A percentile compares a stretch with the other conserved stretches of the same genome.
Evolutionary conservation across 345 rosid species (phyloP).

Genomic region (Sisymbrium altissimum): DNA sequence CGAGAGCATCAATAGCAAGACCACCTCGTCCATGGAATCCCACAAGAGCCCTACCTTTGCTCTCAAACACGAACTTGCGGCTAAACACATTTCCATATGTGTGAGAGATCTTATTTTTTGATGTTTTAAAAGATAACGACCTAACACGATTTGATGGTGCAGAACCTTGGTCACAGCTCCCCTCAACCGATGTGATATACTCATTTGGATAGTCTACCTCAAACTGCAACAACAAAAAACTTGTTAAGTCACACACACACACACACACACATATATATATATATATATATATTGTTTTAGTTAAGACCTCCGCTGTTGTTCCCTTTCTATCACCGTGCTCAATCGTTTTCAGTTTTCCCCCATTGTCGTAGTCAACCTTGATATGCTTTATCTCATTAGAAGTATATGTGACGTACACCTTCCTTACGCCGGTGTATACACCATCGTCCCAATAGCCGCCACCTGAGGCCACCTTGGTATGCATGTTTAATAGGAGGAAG

Average conservation of each 20-base stretch:
- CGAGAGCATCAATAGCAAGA: not conserved
- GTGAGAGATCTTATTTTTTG: not conserved
- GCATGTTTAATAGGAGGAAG: not conserved
- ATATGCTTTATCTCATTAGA: not conserved
- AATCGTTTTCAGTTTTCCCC: not conserved
- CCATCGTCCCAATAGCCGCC: not conserved
- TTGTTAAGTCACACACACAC: too few species aligned
- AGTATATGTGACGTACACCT: not conserved
- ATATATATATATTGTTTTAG: too few species aligned
- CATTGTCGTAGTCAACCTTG: not conserved
- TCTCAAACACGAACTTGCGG: not conserved
- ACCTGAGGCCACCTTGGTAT: not conserved
- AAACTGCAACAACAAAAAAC: not conserved
- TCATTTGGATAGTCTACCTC: conserved; percentile 12
- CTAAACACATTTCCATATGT: not conserved
- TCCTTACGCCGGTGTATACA: not conserved
- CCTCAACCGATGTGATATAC: not conserved
- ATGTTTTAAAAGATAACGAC: not conserved
- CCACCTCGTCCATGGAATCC: not conserved
- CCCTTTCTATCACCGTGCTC: not conserved
- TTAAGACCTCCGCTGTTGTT: not conserved
- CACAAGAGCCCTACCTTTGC: not conserved
- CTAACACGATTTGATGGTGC: not conserved
- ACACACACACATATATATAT: too few species aligned
- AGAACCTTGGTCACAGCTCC: not conserved